Conservation (phyloP, 2,329 filamentous ascomycete species). For the Penicillium thymicola region DNA sequence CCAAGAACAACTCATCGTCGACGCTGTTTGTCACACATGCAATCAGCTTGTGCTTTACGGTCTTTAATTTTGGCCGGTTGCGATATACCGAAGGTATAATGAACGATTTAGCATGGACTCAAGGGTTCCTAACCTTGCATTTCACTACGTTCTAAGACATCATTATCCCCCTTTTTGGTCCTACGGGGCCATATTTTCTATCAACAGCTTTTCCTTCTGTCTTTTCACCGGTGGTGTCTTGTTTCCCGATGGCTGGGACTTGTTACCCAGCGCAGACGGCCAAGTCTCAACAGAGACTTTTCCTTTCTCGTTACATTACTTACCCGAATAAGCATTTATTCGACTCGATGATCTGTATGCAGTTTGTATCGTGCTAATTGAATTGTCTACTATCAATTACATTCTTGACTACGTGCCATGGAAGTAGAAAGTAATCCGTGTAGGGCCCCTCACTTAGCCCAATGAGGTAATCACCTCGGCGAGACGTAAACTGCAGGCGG, state of each 20-base stretch:
- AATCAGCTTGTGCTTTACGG: neutral
- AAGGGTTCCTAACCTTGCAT: conserved; percentile 7
- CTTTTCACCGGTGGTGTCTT: conserved; percentile 16
- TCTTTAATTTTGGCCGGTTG: neutral
- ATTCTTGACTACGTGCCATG: neutral
- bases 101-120: conserved; percentile 2
- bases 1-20: neutral
- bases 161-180: conserved; percentile 18
- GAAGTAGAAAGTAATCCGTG: neutral
- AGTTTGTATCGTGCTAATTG: conserved; percentile 12
- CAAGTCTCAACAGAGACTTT: conserved; percentile 3
- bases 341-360: conserved; percentile 10
- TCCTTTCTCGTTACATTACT: conserved; percentile 14
- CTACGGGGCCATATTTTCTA: conserved; percentile 19
- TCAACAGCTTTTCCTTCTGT: conserved; percentile 14
- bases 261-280: conserved; percentile 9
- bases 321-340: conserved; percentile 9
- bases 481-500: conserved; percentile 7
- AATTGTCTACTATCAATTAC: neutral
- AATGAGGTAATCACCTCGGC: conserved; percentile 13
- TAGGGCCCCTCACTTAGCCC: conserved; percentile 5
- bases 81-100: conserved; percentile 8
- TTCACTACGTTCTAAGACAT: conserved; percentile 16
- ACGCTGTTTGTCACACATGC: neutral
- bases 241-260: conserved; percentile 23